Percentiles rank a stretch among this genome's conserved stretches.
Evolutionary conservation across 75 land plant genomes (phyloP).

Genomic region (Selaginella moellendorffii): DNA sequence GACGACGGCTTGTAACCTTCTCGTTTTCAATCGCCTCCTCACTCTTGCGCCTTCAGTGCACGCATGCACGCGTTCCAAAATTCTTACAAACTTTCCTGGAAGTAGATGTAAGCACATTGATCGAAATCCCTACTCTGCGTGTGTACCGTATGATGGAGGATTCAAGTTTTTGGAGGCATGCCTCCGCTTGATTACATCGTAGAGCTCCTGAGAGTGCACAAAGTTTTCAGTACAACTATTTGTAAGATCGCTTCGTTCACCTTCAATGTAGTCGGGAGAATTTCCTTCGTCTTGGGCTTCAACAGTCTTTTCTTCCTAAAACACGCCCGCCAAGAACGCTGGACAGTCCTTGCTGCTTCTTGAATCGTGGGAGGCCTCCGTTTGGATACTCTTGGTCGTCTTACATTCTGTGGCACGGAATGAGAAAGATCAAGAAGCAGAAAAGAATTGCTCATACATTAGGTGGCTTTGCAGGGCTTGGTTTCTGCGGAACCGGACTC

Average conservation of each 20-base stretch:
- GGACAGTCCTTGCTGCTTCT: constrained; percentile 15
- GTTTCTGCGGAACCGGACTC: neutral
- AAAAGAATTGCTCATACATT: neutral
- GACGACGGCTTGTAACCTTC: constrained; percentile 13
- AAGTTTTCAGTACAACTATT: neutral
- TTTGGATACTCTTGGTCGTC: constrained; percentile 1
- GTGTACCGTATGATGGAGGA: constrained; percentile 19
- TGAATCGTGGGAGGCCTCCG: constrained; percentile 12
- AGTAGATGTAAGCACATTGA: neutral
- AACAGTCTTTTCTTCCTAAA: constrained; percentile 7
- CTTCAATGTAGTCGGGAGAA: constrained; percentile 16
- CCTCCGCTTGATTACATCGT: constrained; percentile 9
- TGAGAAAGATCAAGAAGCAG: too few relatives aligned
- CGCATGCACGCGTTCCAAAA: constrained; percentile 17
- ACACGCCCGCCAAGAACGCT: constrained; percentile 15
- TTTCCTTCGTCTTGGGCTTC: neutral
- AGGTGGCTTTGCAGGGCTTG: neutral
- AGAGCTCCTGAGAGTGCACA: constrained; percentile 14
- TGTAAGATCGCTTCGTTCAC: neutral
- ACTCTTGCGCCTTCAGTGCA: constrained; percentile 18
- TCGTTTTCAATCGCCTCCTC: constrained; percentile 14
- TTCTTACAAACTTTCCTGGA: constrained; percentile 11
- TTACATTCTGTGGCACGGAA: constrained; percentile 15
- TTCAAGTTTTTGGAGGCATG: neutral
- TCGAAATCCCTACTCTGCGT: neutral